A percentile compares a stretch with the other conserved stretches of the same genome.
These are phyloP conservation scores for Wickerhamiella sergipiensis DNA, from an alignment of 805 yeast genomes.

Conservation along the genomic window DNA sequence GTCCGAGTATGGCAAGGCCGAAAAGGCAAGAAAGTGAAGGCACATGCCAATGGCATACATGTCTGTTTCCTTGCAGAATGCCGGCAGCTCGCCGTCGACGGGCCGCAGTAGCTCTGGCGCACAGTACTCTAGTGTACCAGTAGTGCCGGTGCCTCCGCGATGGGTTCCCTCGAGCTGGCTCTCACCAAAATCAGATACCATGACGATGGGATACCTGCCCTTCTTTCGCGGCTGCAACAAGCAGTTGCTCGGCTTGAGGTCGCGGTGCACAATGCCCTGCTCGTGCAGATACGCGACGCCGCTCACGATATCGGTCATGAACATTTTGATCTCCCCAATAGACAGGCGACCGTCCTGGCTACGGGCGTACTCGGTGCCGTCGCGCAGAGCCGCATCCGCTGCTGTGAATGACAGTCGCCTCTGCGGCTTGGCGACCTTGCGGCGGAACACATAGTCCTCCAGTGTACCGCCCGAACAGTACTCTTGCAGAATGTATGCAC, in stretches of 20 bases:
- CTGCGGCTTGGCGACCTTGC: slow-evolving; percentile 23
- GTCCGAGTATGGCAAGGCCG: slow-evolving; percentile 45
- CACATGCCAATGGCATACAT: slow-evolving; percentile 76
- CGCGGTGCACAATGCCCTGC: slow-evolving; percentile 73
- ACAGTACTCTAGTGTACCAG: slow-evolving; percentile 78
- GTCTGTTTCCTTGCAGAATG: slow-evolving; percentile 63
- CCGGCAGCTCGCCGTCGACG: slow-evolving; percentile 28
- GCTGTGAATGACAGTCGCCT: neutral
- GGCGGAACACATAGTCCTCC: slow-evolving; percentile 43
- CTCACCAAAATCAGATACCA: slow-evolving; percentile 85
- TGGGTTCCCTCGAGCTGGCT: slow-evolving; percentile 58
- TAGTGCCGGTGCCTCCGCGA: slow-evolving; percentile 61
- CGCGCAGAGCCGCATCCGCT: neutral
- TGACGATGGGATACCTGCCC: slow-evolving; percentile 42
- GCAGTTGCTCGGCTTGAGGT: slow-evolving; percentile 81
- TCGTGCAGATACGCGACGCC: slow-evolving; percentile 73
- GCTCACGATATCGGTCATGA: slow-evolving; percentile 49
- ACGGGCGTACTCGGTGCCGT: neutral
- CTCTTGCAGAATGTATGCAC: slow-evolving; percentile 72
- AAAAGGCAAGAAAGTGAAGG: slow-evolving; percentile 60
- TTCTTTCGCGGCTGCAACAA: slow-evolving; percentile 29
- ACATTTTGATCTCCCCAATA: slow-evolving; percentile 49
- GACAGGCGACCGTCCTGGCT: slow-evolving; percentile 22
- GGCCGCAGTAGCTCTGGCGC: slow-evolving; percentile 64
- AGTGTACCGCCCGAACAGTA: slow-evolving; percentile 82